Conservation (phyloP, 2,329 filamentous ascomycete species). For the Pseudovirgaria hyperparasitica region DNA sequence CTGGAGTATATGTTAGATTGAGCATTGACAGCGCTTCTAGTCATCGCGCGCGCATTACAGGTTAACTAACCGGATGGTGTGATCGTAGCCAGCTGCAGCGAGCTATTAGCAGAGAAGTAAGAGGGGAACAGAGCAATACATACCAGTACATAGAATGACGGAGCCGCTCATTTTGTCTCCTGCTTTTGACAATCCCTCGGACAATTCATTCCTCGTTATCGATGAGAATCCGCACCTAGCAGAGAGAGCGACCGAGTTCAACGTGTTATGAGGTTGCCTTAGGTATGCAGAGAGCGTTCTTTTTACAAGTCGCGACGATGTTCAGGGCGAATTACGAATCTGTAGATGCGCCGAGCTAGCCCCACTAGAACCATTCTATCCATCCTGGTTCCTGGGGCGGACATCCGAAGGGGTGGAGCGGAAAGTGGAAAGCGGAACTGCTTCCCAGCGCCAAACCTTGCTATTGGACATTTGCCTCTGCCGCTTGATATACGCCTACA, state of each 20-base stretch:
- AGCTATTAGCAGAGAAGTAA: constrained; percentile 12
- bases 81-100: constrained; percentile 54
- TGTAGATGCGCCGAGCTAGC: too few species aligned
- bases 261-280: background rate
- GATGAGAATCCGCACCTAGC: background rate
- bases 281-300: background rate
- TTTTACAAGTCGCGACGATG: background rate
- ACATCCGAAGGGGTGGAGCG: too few species aligned
- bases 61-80: constrained; percentile 53
- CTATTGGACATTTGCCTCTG: too few species aligned
- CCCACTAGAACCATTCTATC: too few species aligned
- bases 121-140: constrained; percentile 15
- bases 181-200: too few species aligned
- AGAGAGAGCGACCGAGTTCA: background rate
- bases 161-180: constrained; percentile 40
- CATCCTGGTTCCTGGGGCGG: too few species aligned
- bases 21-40: too few species aligned
- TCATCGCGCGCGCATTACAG: background rate
- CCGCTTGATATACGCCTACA: too few species aligned
- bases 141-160: constrained; percentile 55
- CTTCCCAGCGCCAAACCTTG: too few species aligned
- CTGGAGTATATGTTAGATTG: constrained; percentile 31
- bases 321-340: too few species aligned
- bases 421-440: too few species aligned
- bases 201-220: too few species aligned